Conservation (phyloP, 805 yeast genomes). For the Ogataea sp. region DNA sequence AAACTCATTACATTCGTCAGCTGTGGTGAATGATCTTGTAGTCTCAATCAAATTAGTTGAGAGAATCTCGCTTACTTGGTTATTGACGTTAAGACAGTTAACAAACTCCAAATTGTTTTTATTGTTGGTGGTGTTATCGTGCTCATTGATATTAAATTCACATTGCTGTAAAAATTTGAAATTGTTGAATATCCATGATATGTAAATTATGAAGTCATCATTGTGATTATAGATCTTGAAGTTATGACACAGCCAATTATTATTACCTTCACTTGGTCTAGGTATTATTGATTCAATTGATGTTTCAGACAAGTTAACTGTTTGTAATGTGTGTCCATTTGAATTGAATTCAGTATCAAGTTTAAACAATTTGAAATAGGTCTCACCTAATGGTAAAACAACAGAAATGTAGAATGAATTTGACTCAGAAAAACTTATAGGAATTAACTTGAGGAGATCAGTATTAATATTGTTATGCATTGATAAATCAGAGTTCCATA, state of each 20-base stretch:
- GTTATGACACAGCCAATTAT: constrained; percentile 19
- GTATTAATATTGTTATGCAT: constrained; percentile 11
- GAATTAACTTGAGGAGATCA: constrained; percentile 2
- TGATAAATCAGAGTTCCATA: constrained; percentile 2
- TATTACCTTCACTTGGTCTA: constrained; percentile 4
- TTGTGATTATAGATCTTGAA: constrained; percentile 6
- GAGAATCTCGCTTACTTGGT: constrained; percentile 3
- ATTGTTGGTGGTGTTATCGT: too few species aligned
- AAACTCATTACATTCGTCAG: constrained; percentile 23
- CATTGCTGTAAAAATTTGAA: constrained; percentile 14
- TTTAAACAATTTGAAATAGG: constrained; percentile 14
- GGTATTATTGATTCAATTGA: constrained; percentile 3
- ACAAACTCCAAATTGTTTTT: constrained; percentile 11
- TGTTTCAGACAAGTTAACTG: background rate
- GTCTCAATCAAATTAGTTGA: constrained; percentile 6
- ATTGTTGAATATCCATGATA: constrained; percentile 18
- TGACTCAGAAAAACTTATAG: too few species aligned
- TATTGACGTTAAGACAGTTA: constrained; percentile 4
- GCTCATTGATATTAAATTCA: constrained; percentile 4
- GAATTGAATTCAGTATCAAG: constrained; percentile 8
- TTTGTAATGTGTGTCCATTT: background rate
- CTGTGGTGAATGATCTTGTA: background rate
- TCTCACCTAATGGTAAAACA: constrained; percentile 18
- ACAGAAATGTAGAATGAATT: constrained; percentile 11
- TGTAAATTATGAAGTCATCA: constrained; percentile 9